Evolutionary conservation across 1,284 basidiomycete species (phyloP), one percentile per base, ranked within the genome.

Genomic region (Amylostereum areolatum): DNA sequence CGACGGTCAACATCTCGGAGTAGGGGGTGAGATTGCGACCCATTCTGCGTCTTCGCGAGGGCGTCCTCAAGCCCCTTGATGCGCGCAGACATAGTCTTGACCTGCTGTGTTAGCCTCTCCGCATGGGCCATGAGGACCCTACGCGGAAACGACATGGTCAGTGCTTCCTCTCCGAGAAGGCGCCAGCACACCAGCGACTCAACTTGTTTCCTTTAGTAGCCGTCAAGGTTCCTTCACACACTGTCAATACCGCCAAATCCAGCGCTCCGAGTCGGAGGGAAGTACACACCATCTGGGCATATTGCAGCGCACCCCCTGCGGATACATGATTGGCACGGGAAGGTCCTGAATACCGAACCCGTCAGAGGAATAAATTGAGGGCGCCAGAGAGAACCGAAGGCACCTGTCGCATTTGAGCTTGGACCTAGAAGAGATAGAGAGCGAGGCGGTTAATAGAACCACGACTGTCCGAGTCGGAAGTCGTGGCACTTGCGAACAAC

Each of bases 131-230:
- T 70, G 28, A 77, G 66, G 11, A 74, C 73, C 58, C 75, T 78
- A 48, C 6, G 36, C 36, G 25, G 35, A 7, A 30, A 45, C 18
- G 18, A 18, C 18, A 18, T 18, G 18, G 18, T 18, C 18, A 18
- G 18, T 18, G 18, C 18, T 18, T 18, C 18, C 18, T 18, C 18
- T 18, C 18, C 18, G 18, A 18, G 18, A 18, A 18, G 18, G 18
- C 18, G 18, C 18, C 18, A 18, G 18, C 18, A 18, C 18, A 18
- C 18, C 45, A 12, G 42, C n/a, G 29, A 36, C 25, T 27, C 10
- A 41, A 77, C 77, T 77, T 77, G 62, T 78, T 78, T 48, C 77
- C 75, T 57, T 79, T 78, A 39, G 75, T 79, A 24, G 77, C 75
- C 7, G 70, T 64, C 52, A 78, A 56, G 30, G 71, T 73, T 33